Base-by-base conservation (phyloP, 176 grass and related monocot genomes). In the Oryza nivara region DNA sequence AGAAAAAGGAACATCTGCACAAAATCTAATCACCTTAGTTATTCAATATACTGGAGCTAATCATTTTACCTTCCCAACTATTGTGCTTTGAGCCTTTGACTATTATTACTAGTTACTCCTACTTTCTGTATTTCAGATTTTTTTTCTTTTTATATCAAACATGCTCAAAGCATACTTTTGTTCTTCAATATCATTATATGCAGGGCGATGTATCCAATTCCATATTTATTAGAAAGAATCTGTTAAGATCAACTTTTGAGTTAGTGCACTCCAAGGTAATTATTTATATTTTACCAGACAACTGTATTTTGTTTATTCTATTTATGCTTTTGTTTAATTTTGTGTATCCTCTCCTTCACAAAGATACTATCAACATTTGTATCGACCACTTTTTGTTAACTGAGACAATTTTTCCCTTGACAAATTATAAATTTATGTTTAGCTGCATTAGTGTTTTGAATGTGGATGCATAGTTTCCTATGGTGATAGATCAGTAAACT, bases 171-270 rank as follows among this genome's bases (percentile, higher is more conserved):
- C 41, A 83, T 74, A 15, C 25, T 72, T 76, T 19, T 71, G n/a
- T 89, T 89, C 52, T 72, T 89, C 72, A 67, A 58, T 51, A 28
- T 86, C 49, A 67, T 68, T 9, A 20, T 65, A 44, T 88, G 73
- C 88, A 97, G 95, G 92, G 92, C 71, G 87, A 91, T 88, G 65
- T 92, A 76, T 90, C 86, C 60, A 92, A 79, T 77, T 83, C 88
- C 79, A 85, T 93, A n/a, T 89, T 90, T 65, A 47, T 95, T 77
- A 83, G 92, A 74, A 98, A 95, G 88, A 91, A 91, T 88, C 80
- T 98, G 66, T 72, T 98, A 82, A 91, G 89, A 87, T 86, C 92
- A 89, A 68, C 77, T 67, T 78, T 98, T 76, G 91, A 93, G 70
- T 76, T 90, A 78, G 80, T 91, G 83, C 81, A 92, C 58, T 82